Evolutionary conservation across 352 stramenopile species (phyloP).

Genomic region (Lagenidium sp.): DNA sequence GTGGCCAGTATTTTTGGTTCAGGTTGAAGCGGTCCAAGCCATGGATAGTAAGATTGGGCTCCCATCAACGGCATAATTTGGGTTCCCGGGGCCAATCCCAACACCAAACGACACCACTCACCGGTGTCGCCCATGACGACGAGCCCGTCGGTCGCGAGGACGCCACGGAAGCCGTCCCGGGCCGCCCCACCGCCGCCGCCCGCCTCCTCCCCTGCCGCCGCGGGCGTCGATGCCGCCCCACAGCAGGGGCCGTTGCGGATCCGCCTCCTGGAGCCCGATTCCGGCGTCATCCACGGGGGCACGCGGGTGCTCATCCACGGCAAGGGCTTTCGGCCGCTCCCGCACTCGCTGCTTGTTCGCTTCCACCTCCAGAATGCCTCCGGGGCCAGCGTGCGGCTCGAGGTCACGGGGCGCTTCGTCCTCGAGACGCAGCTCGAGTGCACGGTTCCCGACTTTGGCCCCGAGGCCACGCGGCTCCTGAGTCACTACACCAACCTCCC

Average conservation of each 20-base stretch:
- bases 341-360: constrained; percentile 57
- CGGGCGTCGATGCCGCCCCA: too few relatives aligned
- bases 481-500: constrained; percentile 26
- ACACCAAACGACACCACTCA: too few relatives aligned
- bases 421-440: constrained; percentile 55
- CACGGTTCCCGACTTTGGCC: constrained; percentile 35
- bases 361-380: constrained; percentile 25
- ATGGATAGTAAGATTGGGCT: too few relatives aligned
- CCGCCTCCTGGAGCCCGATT: constrained; percentile 37
- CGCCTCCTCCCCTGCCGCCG: not conserved
- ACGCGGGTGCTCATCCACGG: constrained; percentile 48
- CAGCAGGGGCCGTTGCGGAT: too few relatives aligned
- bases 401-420: constrained; percentile 37
- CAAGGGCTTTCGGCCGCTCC: constrained; percentile 40
- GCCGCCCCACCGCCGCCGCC: too few relatives aligned
- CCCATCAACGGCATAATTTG: too few relatives aligned
- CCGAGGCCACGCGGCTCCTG: constrained; percentile 23
- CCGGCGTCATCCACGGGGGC: constrained; percentile 34
- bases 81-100: too few relatives aligned
- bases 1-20: too few relatives aligned
- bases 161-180: too few relatives aligned
- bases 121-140: too few relatives aligned
- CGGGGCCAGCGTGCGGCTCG: constrained; percentile 15
- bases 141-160: too few relatives aligned
- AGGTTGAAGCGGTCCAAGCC: too few relatives aligned